Evolutionary conservation across 1,139 yeast species (phyloP), one percentile per base, ranked within the genome.

Genomic region (Diutina catenulata): DNA sequence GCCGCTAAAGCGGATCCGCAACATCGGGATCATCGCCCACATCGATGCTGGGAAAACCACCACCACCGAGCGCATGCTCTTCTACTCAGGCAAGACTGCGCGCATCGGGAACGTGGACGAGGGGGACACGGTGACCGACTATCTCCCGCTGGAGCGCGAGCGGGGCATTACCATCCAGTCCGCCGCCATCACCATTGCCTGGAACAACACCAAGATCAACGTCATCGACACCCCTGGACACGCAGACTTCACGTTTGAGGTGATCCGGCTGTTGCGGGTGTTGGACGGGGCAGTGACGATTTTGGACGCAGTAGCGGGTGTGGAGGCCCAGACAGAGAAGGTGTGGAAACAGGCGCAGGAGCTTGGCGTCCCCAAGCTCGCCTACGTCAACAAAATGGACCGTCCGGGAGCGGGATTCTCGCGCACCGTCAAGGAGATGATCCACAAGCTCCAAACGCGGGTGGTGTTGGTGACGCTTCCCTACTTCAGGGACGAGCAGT

Each of bases 211-310:
- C 49, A 75, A 75, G 46, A 77, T 93, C 49, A 91, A 91, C 53
- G 67, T 91, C 39, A 86, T 91, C 19, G 99, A 91, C 54, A 88
- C 99, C 0, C 99, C 99, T 1, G 99, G 99, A 0, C 99, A 91
- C 57, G 97, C 96, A 0, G 99, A 91, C 56, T 91, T 91, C 54
- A 83, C 94, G 0, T 91, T 88, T 55, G 99, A 91, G 56, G 98
- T 93, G 5, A 83, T 77, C 2, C 63, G 97, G 41, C 80, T 97
- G 0, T 68, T 91, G 42, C 68, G 95, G 44, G 96, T 91, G 1
- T 62, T 91, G 14, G 98, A 91, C 57, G 96, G 97, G 1, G 94
- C 88, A 0, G 94, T 91, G 4, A 81, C 95, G 0, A 83, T 91
- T 10, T 60, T 91, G 39, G 99, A 91, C 59, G 95, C 84, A 0